These are phyloP conservation scores for Cyclotella baltica DNA, from an alignment of 108 stramenopile species.

Conservation along the genomic window DNA sequence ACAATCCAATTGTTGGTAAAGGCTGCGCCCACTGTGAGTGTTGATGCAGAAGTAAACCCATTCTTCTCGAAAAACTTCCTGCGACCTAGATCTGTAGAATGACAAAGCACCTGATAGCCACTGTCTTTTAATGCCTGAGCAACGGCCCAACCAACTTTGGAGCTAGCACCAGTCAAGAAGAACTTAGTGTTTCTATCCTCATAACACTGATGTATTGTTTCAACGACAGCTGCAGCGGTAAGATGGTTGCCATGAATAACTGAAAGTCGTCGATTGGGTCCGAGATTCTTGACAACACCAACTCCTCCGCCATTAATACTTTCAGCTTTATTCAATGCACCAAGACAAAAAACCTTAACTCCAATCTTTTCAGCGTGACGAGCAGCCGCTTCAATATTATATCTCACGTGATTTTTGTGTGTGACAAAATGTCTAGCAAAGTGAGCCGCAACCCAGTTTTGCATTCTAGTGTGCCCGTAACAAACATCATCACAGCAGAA, in stretches of 20 bases:
- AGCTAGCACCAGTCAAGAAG: slow-evolving; percentile 65
- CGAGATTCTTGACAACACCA: slow-evolving; percentile 53
- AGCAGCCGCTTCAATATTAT: slow-evolving; percentile 61
- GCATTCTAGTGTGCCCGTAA: slow-evolving; percentile 41
- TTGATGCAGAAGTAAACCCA: slow-evolving; percentile 53
- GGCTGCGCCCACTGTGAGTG: slow-evolving; percentile 46
- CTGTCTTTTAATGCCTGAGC: slow-evolving; percentile 55
- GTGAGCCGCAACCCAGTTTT: slow-evolving; percentile 62
- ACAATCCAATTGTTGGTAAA: slow-evolving; percentile 58
- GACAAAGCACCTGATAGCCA: slow-evolving; percentile 57
- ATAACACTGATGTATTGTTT: slow-evolving; percentile 49
- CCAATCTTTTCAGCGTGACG: slow-evolving; percentile 60
- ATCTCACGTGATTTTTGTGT: slow-evolving; percentile 35
- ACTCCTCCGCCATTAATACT: slow-evolving; percentile 68
- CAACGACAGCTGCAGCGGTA: slow-evolving; percentile 62
- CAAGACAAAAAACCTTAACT: slow-evolving; percentile 62
- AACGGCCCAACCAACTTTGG: slow-evolving; percentile 70
- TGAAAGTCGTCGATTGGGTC: slow-evolving; percentile 48
- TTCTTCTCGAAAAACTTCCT: slow-evolving; percentile 46
- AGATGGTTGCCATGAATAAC: slow-evolving; percentile 72
- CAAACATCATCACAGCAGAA: slow-evolving; percentile 57
- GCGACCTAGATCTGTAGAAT: slow-evolving; percentile 53
- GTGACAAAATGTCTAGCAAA: slow-evolving; percentile 64
- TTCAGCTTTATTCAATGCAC: slow-evolving; percentile 70
- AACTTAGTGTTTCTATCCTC: slow-evolving; percentile 39